These are phyloP conservation scores for Thuja plicata DNA, from an alignment of 83 land plant genomes.

Conservation along the genomic window DNA sequence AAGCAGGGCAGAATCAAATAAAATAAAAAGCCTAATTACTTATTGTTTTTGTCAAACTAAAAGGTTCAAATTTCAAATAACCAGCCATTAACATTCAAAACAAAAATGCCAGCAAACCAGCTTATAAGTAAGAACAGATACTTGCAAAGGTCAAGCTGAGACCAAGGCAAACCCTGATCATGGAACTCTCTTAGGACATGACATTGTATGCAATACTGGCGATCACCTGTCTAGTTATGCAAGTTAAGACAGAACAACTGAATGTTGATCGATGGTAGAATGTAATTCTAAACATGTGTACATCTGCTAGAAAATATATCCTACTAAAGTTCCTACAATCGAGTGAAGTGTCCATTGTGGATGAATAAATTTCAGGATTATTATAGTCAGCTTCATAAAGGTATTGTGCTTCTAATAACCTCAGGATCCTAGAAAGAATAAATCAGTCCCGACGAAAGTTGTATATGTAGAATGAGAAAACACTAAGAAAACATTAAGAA, in stretches of 20 bases:
- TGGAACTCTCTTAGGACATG: slow-evolving; percentile 90
- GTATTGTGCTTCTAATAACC: slow-evolving; percentile 92
- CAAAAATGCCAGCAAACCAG: too few relatives aligned
- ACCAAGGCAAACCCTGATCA: slow-evolving; percentile 90
- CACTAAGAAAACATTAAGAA: not conserved
- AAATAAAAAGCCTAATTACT: too few relatives aligned
- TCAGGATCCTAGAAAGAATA: slow-evolving; percentile 63
- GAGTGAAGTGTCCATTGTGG: slow-evolving; percentile 94
- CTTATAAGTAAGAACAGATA: slow-evolving; percentile 16
- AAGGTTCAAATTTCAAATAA: not conserved
- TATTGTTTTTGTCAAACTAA: too few relatives aligned
- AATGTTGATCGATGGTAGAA: slow-evolving; percentile 50
- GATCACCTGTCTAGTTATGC: slow-evolving; percentile 96
- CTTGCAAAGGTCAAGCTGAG: slow-evolving; percentile 93
- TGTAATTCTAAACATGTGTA: not conserved
- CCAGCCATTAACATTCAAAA: not conserved
- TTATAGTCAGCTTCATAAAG: slow-evolving; percentile 90
- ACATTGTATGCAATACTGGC: slow-evolving; percentile 84
- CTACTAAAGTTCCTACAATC: slow-evolving; percentile 93
- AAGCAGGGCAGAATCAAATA: too few relatives aligned
- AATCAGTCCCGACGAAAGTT: not conserved
- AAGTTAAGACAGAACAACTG: slow-evolving; percentile 83
- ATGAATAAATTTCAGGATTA: slow-evolving; percentile 87
- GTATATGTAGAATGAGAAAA: not conserved
- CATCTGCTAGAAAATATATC: slow-evolving; percentile 2